A percentile compares a stretch with the other conserved stretches of the same genome.
Evolutionary conservation across 1,284 basidiomycete genomes (phyloP).

Genomic region (Cryptococcus deneoformans): DNA sequence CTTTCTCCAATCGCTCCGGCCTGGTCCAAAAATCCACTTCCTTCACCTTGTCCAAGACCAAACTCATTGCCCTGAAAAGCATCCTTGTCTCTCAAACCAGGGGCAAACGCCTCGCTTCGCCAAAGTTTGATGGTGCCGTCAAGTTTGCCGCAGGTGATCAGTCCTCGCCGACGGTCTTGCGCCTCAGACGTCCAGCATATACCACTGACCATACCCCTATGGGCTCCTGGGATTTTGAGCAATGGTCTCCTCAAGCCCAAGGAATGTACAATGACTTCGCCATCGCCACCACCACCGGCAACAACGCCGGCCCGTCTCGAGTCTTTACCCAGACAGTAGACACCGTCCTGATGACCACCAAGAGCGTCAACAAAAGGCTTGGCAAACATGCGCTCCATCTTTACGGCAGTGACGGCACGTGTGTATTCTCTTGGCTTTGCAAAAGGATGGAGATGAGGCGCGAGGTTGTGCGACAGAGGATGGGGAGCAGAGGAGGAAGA

Average conservation of each 20-base stretch:
- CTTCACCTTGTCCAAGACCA: slow-evolving; percentile 25
- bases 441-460: slow-evolving; percentile 93
- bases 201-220: slow-evolving; percentile 90
- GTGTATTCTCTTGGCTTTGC: slow-evolving; percentile 88
- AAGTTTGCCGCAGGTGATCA: slow-evolving; percentile 82
- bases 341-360: slow-evolving; percentile 94
- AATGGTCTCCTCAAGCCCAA: slow-evolving; percentile 66
- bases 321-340: slow-evolving; percentile 80
- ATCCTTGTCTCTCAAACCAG: slow-evolving; percentile 40
- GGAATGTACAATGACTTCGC: slow-evolving; percentile 89
- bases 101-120: slow-evolving; percentile 55
- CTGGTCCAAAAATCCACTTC: slow-evolving; percentile 29
- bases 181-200: slow-evolving; percentile 48
- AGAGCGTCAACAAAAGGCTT: slow-evolving; percentile 91
- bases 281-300: slow-evolving; percentile 95
- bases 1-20: slow-evolving; percentile 44
- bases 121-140: slow-evolving; percentile 92
- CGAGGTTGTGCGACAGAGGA: slow-evolving; percentile 85
- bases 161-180: slow-evolving; percentile 57
- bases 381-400: slow-evolving; percentile 95
- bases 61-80: slow-evolving; percentile 46
- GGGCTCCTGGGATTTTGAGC: slow-evolving; percentile 72
- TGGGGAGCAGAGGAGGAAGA: slow-evolving; percentile 49
- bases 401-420: slow-evolving; percentile 89
- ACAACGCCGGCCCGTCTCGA: slow-evolving; percentile 72